These are phyloP conservation scores for Diaporthe citri DNA, from an alignment of 2,329 filamentous ascomycete species.

Conservation along the genomic window DNA sequence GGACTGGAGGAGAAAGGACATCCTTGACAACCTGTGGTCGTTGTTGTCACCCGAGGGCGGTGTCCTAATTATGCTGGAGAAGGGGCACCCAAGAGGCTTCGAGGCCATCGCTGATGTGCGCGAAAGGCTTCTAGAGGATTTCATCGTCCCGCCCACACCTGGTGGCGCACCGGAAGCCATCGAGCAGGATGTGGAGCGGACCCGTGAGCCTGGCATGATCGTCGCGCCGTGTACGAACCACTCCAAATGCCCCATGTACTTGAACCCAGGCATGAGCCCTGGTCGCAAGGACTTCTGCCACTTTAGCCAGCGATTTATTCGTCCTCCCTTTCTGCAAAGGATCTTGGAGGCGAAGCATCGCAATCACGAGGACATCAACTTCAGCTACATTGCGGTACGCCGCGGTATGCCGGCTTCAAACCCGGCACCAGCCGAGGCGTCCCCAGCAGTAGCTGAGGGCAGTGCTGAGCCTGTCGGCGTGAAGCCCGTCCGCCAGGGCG, in stretches of 20 bases:
- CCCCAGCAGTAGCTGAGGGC: constrained; percentile 55
- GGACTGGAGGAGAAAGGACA: constrained; percentile 80
- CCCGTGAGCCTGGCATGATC: constrained; percentile 73
- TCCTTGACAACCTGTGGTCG: constrained; percentile 91
- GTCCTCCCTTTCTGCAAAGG: constrained; percentile 84
- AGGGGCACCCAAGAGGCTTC: constrained; percentile 91
- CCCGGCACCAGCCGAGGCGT: constrained; percentile 19
- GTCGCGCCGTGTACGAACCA: constrained; percentile 91
- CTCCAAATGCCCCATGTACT: constrained; percentile 88
- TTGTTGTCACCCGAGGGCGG: constrained; percentile 87
- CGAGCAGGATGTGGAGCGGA: constrained; percentile 55
- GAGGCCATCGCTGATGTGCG: constrained; percentile 90
- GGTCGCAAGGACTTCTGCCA: constrained; percentile 92
- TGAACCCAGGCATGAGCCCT: constrained; percentile 73
- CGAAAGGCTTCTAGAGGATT: constrained; percentile 80
- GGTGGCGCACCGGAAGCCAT: constrained; percentile 53
- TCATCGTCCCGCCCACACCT: constrained; percentile 74
- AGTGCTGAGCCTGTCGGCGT: constrained; percentile 46
- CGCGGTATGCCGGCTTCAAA: constrained; percentile 70
- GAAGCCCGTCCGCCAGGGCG: constrained; percentile 57
- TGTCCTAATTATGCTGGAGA: constrained; percentile 88
- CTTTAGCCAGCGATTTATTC: constrained; percentile 89
- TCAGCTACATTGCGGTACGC: constrained; percentile 89
- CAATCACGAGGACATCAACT: constrained; percentile 92
- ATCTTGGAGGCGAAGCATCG: constrained; percentile 76